Base-by-base conservation (phyloP, 495 filamentous ascomycete species). In the Penicillium roqueforti region DNA sequence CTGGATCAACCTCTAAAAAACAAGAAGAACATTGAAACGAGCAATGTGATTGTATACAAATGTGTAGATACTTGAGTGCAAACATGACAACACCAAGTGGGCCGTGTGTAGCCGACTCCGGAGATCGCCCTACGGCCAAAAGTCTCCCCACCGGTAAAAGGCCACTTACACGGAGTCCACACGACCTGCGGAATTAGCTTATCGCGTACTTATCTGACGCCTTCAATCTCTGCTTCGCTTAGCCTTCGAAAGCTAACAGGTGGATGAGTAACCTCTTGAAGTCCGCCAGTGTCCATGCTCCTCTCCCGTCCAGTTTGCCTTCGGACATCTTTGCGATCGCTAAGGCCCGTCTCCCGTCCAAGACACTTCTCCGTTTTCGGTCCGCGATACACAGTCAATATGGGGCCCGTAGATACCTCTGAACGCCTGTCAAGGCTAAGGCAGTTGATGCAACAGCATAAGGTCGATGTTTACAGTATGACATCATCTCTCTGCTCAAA, bases 391-490 rank as follows among this genome's bases (percentile, higher is more conserved):
- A 58, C 68, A 37, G 55, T 77, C 74, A 82, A 88, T 14, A 97
- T 96, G 90, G 89, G 82, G 67, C 86, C 82, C 36, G 87, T 97
- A 57, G 75, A 95, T 71, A 96, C 92, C 18, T 85, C 83, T 44
- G 76, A 83, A 49, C 87, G 92, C 54, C 80, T 99, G 58, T 68
- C 82, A 55, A 77, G 80, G 66, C 77, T 99, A 60, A 82, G 95
- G 65, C 76, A 87, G 65, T 76, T 97, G 63, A 99, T 99, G 95
- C 86, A 84, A 72, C 77, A 90, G 69, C 75, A 86, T 60, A 86
- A 89, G 52, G 78, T 99, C 38, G 92, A 97, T 71, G 79, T 97
- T 52, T 99, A 99, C 75, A 88, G 95, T 97, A 88, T 72, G 80
- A 58, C 38, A 58, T 66, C 56, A 51, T 23, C 26, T 39, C 13